Conservation (phyloP, 768 basidiomycete species). For the Punctularia strigosozonata region DNA sequence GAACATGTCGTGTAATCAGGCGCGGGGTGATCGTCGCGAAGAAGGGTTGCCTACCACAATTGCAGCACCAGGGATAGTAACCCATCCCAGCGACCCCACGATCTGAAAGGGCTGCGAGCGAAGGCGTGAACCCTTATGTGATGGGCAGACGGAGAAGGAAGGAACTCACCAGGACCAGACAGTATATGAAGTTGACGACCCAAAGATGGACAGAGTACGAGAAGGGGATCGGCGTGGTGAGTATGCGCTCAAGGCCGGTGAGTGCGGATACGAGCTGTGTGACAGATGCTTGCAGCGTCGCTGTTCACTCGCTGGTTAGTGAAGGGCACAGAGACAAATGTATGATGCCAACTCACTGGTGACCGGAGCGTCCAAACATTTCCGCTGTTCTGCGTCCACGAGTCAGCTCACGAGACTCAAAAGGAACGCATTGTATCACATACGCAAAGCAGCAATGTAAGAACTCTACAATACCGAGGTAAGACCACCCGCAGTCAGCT, state of each 20-base stretch:
- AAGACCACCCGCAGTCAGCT: slow-evolving; percentile 6
- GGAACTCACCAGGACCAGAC: slow-evolving; percentile 38
- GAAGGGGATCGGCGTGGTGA: slow-evolving; percentile 69
- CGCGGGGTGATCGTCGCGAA: not conserved
- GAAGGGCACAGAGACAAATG: not conserved
- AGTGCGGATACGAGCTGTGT: slow-evolving; percentile 50
- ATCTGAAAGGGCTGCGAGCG: slow-evolving; percentile 50
- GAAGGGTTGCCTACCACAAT: slow-evolving; percentile 34
- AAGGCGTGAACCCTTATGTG: slow-evolving; percentile 2
- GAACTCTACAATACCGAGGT: slow-evolving; percentile 39
- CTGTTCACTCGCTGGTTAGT: slow-evolving; percentile 22
- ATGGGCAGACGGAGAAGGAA: not conserved
- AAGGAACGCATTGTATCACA: no score
- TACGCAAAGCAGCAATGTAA: slow-evolving; percentile 50
- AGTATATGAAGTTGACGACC: slow-evolving; percentile 50
- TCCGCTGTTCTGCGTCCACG: no score
- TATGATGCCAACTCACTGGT: slow-evolving; percentile 31
- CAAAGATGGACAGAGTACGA: slow-evolving; percentile 66
- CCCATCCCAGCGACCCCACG: slow-evolving; percentile 38
- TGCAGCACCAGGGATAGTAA: slow-evolving; percentile 53
- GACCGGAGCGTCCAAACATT: slow-evolving; percentile 46
- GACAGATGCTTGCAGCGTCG: slow-evolving; percentile 32
- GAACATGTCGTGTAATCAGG: not conserved
- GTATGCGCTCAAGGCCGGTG: slow-evolving; percentile 58
- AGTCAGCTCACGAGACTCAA: no score